Evolutionary conservation across 768 basidiomycete species (phyloP).

Genomic region (Pleurotus ostreatus): DNA sequence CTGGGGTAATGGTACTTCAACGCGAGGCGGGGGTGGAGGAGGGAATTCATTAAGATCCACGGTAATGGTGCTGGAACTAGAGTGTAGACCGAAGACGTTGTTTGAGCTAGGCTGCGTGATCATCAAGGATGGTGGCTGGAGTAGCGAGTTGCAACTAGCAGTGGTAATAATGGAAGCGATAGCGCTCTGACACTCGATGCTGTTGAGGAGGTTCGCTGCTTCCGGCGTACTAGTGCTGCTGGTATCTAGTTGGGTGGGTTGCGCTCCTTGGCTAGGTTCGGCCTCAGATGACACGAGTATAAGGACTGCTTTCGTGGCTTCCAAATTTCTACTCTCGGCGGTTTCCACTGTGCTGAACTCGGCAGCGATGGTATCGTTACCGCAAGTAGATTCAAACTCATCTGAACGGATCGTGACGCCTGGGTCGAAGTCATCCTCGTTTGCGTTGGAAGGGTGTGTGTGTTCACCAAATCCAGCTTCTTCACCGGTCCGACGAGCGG

Average conservation of each 20-base stretch:
- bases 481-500: too few relatives aligned
- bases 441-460: too few relatives aligned
- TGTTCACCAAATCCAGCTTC: too few relatives aligned
- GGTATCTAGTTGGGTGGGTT: too few relatives aligned
- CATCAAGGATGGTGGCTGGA: conserved; percentile 21
- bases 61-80: conserved; percentile 33
- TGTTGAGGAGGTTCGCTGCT: too few relatives aligned
- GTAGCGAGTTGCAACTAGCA: not conserved
- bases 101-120: conserved; percentile 32
- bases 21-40: conserved; percentile 22
- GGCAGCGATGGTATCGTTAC: conserved; percentile 9
- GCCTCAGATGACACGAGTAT: too few relatives aligned
- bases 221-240: too few relatives aligned
- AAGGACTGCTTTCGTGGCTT: not conserved
- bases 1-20: conserved; percentile 30
- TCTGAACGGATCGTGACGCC: not conserved
- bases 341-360: not conserved
- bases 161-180: not conserved
- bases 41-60: conserved; percentile 46
- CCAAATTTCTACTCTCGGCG: not conserved
- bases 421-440: too few relatives aligned
- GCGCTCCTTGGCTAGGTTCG: too few relatives aligned
- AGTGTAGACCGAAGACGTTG: conserved; percentile 26
- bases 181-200: not conserved
- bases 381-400: not conserved